Conservation (phyloP, 1,139 yeast species). For the Kodamaea derodonti region DNA sequence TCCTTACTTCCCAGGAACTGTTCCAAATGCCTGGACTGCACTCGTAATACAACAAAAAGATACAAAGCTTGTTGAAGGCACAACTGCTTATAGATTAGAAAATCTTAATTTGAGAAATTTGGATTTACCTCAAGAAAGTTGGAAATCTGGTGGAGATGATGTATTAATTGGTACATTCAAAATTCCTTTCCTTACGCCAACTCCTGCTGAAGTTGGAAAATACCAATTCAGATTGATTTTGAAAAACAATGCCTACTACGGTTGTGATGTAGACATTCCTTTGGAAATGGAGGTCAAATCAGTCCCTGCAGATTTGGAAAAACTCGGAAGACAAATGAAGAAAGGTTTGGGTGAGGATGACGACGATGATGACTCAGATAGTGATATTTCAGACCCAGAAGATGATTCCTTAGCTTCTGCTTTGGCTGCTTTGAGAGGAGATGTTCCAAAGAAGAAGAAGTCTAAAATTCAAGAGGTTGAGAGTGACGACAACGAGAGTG, state of each 20-base stretch:
- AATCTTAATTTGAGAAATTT: conserved; percentile 57
- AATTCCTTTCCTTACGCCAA: conserved; percentile 64
- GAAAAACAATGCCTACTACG: conserved; percentile 66
- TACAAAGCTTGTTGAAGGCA: conserved; percentile 64
- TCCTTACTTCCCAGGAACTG: conserved; percentile 65
- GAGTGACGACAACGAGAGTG: conserved; percentile 38
- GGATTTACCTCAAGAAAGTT: conserved; percentile 44
- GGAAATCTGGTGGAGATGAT: conserved; percentile 43
- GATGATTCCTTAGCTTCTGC: conserved; percentile 67
- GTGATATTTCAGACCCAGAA: conserved; percentile 61
- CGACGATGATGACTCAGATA: conserved; percentile 31
- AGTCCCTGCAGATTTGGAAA: conserved; percentile 30
- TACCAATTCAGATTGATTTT: conserved; percentile 62
- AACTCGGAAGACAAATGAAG: conserved; percentile 10
- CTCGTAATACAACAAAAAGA: conserved; percentile 70
- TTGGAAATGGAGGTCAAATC: conserved; percentile 56
- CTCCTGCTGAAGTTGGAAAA: conserved; percentile 64
- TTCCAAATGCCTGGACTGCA: conserved; percentile 63
- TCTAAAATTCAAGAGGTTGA: conserved; percentile 24
- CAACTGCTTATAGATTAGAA: conserved; percentile 52
- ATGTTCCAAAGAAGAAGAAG: conserved; percentile 33
- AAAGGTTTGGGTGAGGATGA: conserved; percentile 24
- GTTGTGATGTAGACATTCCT: conserved; percentile 68
- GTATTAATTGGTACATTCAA: conserved; percentile 68
- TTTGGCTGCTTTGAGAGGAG: conserved; percentile 58